These are phyloP conservation scores for Rhynchospora breviuscula DNA, from an alignment of 176 grass and related monocot genomes.

Conservation along the genomic window DNA sequence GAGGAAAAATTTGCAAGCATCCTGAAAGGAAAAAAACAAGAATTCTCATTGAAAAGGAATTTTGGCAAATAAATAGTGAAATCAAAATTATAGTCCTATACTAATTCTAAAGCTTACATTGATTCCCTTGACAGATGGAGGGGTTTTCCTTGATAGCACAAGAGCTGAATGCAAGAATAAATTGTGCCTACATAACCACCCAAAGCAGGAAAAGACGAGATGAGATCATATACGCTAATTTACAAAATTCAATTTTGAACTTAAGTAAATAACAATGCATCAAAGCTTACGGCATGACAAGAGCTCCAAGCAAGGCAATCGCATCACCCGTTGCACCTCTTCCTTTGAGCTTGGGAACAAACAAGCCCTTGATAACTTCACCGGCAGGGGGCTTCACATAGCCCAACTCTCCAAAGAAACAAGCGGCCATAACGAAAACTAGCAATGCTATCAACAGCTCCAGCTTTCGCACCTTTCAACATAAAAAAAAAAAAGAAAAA, in stretches of 20 bases:
- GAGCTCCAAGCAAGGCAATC: constrained; percentile 77
- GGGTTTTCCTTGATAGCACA: constrained; percentile 79
- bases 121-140: constrained; percentile 61
- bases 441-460: constrained; percentile 50
- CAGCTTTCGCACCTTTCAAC: constrained; percentile 51
- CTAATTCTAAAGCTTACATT: constrained; percentile 37
- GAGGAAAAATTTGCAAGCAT: constrained; percentile 74
- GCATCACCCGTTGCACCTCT: constrained; percentile 52
- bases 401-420: constrained; percentile 74
- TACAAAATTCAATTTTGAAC: neutral
- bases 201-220: neutral
- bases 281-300: constrained; percentile 76
- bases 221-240: neutral
- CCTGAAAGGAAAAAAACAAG: constrained; percentile 23
- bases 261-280: neutral
- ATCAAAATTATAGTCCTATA: neutral
- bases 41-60: too few species aligned
- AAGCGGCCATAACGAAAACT: constrained; percentile 71
- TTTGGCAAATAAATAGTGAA: too few species aligned
- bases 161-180: constrained; percentile 89
- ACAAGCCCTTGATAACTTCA: constrained; percentile 70
- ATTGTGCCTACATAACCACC: constrained; percentile 54
- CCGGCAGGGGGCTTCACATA: constrained; percentile 65
- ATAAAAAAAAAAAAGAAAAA: neutral
- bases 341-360: constrained; percentile 60